Conservation (phyloP, 2,329 filamentous ascomycete species). For the Capronia coronata region DNA sequence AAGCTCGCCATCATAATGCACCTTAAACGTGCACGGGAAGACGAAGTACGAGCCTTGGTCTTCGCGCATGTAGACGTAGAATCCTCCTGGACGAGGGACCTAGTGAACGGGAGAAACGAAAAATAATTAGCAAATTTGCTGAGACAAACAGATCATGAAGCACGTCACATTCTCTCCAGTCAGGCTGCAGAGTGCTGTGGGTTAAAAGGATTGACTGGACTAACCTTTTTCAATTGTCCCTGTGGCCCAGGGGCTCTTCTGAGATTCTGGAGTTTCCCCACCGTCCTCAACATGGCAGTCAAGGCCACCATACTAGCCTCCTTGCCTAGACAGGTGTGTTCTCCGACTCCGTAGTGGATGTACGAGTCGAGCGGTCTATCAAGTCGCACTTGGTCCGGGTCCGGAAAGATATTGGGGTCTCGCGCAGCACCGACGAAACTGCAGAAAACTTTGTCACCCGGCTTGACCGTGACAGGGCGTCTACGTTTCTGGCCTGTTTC, state of each 20-base stretch:
- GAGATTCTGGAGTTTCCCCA: constrained; percentile 57
- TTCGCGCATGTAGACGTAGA: constrained; percentile 58
- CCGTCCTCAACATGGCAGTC: constrained; percentile 60
- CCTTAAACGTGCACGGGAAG: constrained; percentile 45
- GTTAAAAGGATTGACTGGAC: too few species aligned
- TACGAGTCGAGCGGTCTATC: constrained; percentile 59
- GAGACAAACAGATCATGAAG: too few species aligned
- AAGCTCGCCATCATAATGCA: constrained; percentile 40
- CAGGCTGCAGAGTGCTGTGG: too few species aligned
- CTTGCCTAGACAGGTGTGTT: constrained; percentile 57
- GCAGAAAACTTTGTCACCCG: constrained; percentile 57
- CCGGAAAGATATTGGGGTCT: constrained; percentile 55
- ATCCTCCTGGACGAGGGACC: constrained; percentile 49
- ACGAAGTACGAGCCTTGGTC: constrained; percentile 55
- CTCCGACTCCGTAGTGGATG: constrained; percentile 57
- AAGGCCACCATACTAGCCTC: constrained; percentile 57
- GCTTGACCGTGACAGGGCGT: constrained; percentile 47
- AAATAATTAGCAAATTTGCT: too few species aligned
- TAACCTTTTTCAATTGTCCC: constrained; percentile 58
- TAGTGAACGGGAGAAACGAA: constrained; percentile 1
- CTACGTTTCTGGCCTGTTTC: too few species aligned
- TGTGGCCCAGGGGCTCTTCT: constrained; percentile 56
- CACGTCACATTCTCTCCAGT: too few species aligned
- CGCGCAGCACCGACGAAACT: constrained; percentile 54
- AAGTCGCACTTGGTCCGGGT: constrained; percentile 56